A percentile compares a stretch with the other conserved stretches of the same genome.
phyloP scores from a whole-genome alignment of 225 moss, liverwort and hornwort genomes.

The Asterella californica region DNA sequence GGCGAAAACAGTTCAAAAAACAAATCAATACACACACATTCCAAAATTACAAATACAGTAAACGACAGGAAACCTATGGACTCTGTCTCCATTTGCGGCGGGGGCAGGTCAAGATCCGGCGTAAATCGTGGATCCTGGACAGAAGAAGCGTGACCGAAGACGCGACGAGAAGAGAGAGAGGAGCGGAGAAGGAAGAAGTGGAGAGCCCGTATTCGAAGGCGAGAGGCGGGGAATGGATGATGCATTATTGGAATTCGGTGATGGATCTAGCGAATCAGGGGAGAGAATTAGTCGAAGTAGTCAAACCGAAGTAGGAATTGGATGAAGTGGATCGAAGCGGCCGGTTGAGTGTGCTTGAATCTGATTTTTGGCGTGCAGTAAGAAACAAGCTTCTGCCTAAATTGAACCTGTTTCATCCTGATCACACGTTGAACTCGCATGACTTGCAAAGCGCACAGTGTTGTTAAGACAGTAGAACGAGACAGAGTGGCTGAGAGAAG shows the following conservation, averaged over 20 bases:
- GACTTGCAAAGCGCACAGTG: not conserved
- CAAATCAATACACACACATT: no score
- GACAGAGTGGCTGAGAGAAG: not conserved
- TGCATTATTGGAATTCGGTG: not conserved
- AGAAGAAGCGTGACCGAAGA: no score
- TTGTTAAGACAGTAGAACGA: not conserved
- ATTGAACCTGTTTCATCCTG: not conserved
- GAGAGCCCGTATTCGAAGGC: not conserved
- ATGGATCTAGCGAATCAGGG: not conserved
- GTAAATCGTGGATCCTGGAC: no score
- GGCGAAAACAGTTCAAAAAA: no score
- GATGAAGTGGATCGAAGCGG: conserved; percentile 1
- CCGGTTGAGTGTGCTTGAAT: not conserved
- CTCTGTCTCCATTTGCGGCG: no score
- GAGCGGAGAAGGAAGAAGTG: not conserved
- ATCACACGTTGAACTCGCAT: not conserved
- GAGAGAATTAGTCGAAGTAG: not conserved
- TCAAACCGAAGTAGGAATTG: not conserved
- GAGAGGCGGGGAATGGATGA: not conserved
- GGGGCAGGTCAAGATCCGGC: no score
- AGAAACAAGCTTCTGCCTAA: not conserved
- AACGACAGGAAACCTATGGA: no score
- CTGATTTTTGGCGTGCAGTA: not conserved
- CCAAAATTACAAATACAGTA: no score
- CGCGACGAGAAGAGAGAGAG: no score